Evolutionary conservation across 1,284 basidiomycete species (phyloP), one percentile per base, ranked within the genome.

Genomic region (Chalciporus sp.): DNA sequence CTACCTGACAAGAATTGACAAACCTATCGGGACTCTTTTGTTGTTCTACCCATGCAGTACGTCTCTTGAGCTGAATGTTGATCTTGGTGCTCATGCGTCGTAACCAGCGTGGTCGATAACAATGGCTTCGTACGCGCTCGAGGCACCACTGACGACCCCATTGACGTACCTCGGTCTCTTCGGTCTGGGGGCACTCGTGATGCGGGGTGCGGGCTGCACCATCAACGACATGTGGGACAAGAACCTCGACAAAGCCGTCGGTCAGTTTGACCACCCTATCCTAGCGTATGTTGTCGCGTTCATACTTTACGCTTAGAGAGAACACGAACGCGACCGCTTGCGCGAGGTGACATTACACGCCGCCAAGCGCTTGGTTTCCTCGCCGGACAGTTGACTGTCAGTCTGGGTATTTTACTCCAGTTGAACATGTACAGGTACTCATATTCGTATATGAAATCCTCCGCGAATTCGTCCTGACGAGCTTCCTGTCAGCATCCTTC

Each of bases 151-250:
- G 41, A 79, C 82, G 6, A 81, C 80, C 0, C 88, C 92, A 9
- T 65, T 92, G 53, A 86, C 82, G 23, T 95, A 94, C 65, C 76
- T 93, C 37, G 76, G 82, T 26, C 77, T 99, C 0, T 99, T 99
- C 66, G 95, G 92, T 1, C 72, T 90, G 4, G 97, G 97, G 0
- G 94, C 97, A 0, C 66, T 98, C 42, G 82, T 99, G 52, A 99
- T 99, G 97, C 87, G 97, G 17, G 95, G 97, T 7, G 97, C 97
- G 7, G 97, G 97, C 6, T 99, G 97, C 70, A 98, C 94, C 0
- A 97, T 99, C 66, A 99, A 99, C 69, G 97, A 99, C 69, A 90
- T 99, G 86, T 99, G 97, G 95, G 97, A 99, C 70, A 80, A 81
- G 59, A 84, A 92, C 62, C 82, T 98, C 54, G 97, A 99, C 76